Evolutionary conservation across 202 grass and related monocot species (phyloP).

Genomic region (Panicum virgatum): DNA sequence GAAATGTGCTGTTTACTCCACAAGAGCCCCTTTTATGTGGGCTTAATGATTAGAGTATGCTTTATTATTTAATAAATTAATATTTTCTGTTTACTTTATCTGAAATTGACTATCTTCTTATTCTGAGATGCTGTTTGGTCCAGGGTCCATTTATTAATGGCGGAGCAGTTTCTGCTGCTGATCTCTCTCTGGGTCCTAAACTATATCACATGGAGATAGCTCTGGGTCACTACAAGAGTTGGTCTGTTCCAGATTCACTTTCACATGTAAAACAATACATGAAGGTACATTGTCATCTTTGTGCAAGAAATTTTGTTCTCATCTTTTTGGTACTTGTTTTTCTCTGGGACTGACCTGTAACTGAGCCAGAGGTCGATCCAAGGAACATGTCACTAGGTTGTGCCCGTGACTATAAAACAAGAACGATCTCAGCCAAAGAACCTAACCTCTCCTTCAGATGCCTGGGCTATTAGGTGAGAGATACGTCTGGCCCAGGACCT

Average conservation of each 20-base stretch:
- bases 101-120: constrained; percentile 21
- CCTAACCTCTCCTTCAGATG: too few species aligned
- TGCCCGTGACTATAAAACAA: too few species aligned
- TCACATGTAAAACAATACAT: constrained; percentile 72
- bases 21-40: not conserved
- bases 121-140: constrained; percentile 18
- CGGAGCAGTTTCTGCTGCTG: constrained; percentile 66
- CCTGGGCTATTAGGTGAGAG: too few species aligned
- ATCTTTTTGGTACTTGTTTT: constrained; percentile 19
- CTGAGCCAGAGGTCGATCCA: not conserved
- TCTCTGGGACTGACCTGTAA: not conserved
- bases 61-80: constrained; percentile 17
- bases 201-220: constrained; percentile 94
- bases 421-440: too few species aligned
- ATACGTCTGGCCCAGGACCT: too few species aligned
- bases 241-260: constrained; percentile 84
- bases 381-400: too few species aligned
- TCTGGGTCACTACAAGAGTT: constrained; percentile 88
- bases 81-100: constrained; percentile 4
- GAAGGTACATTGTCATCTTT: constrained; percentile 59
- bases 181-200: constrained; percentile 84
- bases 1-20: constrained; percentile 4
- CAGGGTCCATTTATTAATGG: constrained; percentile 94
- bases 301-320: constrained; percentile 2
- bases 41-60: not conserved